phyloP scores from a whole-genome alignment of 2,329 filamentous ascomycete genomes.

The Zopfia rhizophila region DNA sequence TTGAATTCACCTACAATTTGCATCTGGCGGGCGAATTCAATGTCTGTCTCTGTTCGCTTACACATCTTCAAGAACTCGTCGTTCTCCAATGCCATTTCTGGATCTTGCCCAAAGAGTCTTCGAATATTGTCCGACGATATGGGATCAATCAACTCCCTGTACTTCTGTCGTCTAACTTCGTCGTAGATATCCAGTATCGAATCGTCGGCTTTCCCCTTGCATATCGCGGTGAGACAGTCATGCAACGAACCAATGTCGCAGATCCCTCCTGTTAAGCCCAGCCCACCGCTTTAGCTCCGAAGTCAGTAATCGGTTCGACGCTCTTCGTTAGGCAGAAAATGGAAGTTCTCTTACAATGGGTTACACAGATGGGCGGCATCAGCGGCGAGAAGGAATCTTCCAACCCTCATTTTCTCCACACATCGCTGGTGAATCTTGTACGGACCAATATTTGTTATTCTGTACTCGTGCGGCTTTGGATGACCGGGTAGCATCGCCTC shows the following conservation, averaged over 20 bases:
- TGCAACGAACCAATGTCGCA: conserved; percentile 67
- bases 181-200: conserved; percentile 23
- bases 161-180: conserved; percentile 20
- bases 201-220: conserved; percentile 12
- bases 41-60: conserved; percentile 43
- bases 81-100: conserved; percentile 47
- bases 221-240: conserved; percentile 59
- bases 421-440: conserved; percentile 69
- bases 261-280: conserved; percentile 69
- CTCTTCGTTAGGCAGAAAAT: background rate
- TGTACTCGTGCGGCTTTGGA: conserved; percentile 66
- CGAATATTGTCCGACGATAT: conserved; percentile 48
- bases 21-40: conserved; percentile 35
- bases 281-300: conserved; percentile 63
- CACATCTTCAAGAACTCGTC: conserved; percentile 51
- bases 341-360: conserved; percentile 50
- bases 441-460: conserved; percentile 63
- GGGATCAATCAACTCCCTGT: conserved; percentile 15
- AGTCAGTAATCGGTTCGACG: conserved; percentile 43
- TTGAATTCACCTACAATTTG: conserved; percentile 37
- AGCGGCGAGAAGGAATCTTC: conserved; percentile 64
- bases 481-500: conserved; percentile 65
- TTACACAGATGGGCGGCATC: conserved; percentile 67
- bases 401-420: conserved; percentile 63
- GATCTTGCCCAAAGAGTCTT: conserved; percentile 47